Evolutionary conservation across 2,329 filamentous ascomycete species (phyloP), one percentile per base, ranked within the genome.

Genomic region (Paraphoma chrysanthemicola): DNA sequence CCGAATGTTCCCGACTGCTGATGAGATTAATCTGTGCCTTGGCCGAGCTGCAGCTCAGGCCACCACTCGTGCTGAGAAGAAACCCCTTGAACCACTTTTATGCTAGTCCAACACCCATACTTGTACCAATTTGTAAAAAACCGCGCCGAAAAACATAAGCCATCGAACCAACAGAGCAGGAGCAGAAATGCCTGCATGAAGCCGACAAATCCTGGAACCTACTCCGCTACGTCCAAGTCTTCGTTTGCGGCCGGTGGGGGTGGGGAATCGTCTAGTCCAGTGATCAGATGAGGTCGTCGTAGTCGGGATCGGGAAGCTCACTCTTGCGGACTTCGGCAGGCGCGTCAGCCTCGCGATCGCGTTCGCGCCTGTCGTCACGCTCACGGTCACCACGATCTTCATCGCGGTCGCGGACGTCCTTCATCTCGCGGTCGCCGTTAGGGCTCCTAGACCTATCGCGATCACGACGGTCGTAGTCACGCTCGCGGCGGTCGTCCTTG

Each of bases 221-320:
- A 88, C 81, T 98, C 95, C 72, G 93, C 94, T 74, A 95, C 93
- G 78, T 99, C 95, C 75, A 98, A 86, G 75, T 99, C 95, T 77
- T 99, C 95, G 73, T 97, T 92, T 69, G 88, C 89, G 62, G 57
- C 70, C n/a, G 65, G 54, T 7, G 91, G 89, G 62, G 91, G 87
- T 66, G 92, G 90, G 70, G 91, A 92, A 67, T 96, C 92, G 70
- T 90, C 81, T 74, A 86, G 53, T 63, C 33, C 3, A 66, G 62
- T 71, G 30, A 75, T 67, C 69, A 71, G 60, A 65, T 53, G 23
- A 58, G 59, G 55, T 68, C 58, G 51, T 57, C 60, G 51, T 62
- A 70, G 23, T 16, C 28, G n/a, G 31, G 57, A 61, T 47, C 45
- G 52, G 58, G 57, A 50, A 56, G 36, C 67, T 71, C 73, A 97